Evolutionary conservation across 495 filamentous ascomycete species (phyloP).

Genomic region (Hyaloscypha finlandica): DNA sequence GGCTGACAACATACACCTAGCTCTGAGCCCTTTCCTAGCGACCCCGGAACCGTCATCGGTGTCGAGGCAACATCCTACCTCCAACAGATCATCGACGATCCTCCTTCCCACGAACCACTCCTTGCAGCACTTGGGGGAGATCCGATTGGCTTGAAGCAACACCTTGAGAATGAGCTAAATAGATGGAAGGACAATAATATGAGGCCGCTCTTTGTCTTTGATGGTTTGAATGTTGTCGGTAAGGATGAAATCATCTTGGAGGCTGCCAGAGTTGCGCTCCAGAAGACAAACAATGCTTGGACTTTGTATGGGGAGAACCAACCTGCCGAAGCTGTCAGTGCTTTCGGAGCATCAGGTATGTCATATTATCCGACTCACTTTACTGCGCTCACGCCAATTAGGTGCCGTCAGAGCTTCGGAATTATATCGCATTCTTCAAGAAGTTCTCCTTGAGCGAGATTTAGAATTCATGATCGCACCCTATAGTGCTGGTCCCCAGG

Average conservation of each 20-base stretch:
- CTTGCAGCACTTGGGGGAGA: constrained; percentile 87
- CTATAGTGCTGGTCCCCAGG: constrained; percentile 88
- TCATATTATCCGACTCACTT: neutral
- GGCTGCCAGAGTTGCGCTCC: constrained; percentile 48
- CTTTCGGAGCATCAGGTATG: constrained; percentile 81
- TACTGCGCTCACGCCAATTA: constrained; percentile 19
- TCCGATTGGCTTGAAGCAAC: constrained; percentile 71
- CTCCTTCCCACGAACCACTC: constrained; percentile 76
- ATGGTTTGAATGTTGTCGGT: constrained; percentile 75
- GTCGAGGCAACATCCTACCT: constrained; percentile 93
- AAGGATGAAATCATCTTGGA: constrained; percentile 57
- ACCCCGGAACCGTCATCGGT: constrained; percentile 13
- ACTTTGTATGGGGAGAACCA: constrained; percentile 79
- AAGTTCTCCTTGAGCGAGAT: constrained; percentile 64
- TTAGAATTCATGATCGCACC: constrained; percentile 86
- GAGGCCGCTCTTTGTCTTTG: constrained; percentile 82
- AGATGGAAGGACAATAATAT: constrained; percentile 64
- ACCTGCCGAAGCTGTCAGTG: constrained; percentile 74
- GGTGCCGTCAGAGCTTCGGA: constrained; percentile 58
- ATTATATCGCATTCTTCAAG: constrained; percentile 74
- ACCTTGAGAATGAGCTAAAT: constrained; percentile 74
- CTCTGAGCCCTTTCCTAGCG: neutral
- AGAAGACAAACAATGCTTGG: constrained; percentile 69
- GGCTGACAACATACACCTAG: neutral
- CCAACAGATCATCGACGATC: constrained; percentile 66